Percentiles rank a stretch among this genome's conserved stretches.
Conservation (phyloP, 2,329 filamentous ascomycete species). For the Fusarium oxysporum region DNA sequence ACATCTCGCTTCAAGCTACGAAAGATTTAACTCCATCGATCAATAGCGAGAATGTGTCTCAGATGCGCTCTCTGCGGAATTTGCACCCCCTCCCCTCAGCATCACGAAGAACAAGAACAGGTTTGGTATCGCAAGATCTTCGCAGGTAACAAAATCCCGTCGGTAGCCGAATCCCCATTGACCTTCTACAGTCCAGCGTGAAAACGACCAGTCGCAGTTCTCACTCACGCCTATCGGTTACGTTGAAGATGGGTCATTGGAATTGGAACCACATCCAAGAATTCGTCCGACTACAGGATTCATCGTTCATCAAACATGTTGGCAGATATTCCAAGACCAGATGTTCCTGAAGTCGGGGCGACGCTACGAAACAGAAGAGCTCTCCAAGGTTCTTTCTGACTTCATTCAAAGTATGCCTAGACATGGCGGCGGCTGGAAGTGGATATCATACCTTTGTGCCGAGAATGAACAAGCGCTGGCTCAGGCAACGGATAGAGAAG, state of each 20-base stretch:
- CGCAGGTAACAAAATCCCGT: neutral
- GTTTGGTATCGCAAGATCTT: neutral
- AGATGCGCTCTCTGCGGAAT: neutral
- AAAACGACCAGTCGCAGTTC: neutral
- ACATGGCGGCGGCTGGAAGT: rapidly evolving
- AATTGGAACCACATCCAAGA: neutral
- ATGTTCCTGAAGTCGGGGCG: neutral
- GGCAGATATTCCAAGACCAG: neutral
- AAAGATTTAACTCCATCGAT: neutral
- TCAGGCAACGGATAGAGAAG: neutral
- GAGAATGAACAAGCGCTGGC: neutral
- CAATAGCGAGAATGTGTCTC: neutral
- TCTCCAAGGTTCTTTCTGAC: neutral
- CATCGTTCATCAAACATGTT: neutral
- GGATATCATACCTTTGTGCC: neutral
- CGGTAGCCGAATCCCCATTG: neutral
- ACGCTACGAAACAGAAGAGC: neutral
- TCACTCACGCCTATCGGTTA: neutral
- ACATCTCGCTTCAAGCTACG: rapidly evolving
- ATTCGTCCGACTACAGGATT: neutral
- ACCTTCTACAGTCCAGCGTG: neutral
- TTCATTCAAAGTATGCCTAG: neutral
- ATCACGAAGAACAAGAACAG: too few relatives aligned
- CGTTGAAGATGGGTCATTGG: neutral
- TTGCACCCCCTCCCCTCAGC: neutral